phyloP scores from a whole-genome alignment of 257 asterid genomes.

The Solanum megistacrolobum region DNA sequence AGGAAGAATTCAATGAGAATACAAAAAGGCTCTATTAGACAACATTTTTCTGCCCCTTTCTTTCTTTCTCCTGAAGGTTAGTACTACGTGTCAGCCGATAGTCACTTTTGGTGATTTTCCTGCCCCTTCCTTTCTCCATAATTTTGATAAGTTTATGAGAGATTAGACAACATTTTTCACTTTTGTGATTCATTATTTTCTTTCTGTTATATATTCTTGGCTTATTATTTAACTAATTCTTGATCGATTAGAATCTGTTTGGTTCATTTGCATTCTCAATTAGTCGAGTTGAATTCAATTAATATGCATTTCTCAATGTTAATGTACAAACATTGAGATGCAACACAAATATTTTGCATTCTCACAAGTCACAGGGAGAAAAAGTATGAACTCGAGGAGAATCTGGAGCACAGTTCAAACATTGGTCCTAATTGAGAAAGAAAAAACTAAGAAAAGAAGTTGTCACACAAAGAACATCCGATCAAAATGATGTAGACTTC shows the following conservation, averaged over 20 bases:
- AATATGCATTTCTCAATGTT: background rate
- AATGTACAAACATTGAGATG: background rate
- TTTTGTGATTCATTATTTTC: background rate
- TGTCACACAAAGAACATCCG: background rate
- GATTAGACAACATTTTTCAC: background rate
- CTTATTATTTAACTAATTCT: background rate
- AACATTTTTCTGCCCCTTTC: too few relatives aligned
- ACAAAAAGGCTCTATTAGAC: too few relatives aligned
- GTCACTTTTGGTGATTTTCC: too few relatives aligned
- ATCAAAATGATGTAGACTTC: background rate
- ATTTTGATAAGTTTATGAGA: background rate
- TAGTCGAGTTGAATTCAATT: background rate
- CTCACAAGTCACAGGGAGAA: background rate
- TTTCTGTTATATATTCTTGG: background rate
- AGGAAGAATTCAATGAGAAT: too few relatives aligned
- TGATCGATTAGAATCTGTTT: background rate
- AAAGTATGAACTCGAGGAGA: background rate
- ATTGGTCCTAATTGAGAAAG: background rate
- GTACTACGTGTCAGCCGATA: too few relatives aligned
- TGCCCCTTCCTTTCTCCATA: too few relatives aligned
- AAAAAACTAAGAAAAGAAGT: background rate
- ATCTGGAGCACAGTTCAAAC: background rate
- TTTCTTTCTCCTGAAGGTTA: too few relatives aligned
- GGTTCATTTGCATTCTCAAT: background rate
- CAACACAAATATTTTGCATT: background rate